phyloP scores from a whole-genome alignment of 176 grass and related monocot species.

The Eleusine indica region DNA sequence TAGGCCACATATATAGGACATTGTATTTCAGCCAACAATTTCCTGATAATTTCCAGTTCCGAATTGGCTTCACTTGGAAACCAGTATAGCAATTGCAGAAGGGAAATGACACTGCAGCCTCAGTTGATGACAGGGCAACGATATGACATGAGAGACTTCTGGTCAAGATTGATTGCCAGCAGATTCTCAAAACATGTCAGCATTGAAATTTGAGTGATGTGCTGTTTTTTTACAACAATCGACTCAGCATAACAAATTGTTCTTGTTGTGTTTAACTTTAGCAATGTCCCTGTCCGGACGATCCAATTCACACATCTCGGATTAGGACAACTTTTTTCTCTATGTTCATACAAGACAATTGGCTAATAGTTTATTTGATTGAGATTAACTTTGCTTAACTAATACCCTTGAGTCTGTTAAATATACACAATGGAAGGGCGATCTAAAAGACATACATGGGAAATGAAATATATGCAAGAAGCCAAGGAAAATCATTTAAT shows the following conservation, averaged over 20 bases:
- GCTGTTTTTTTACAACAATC: not conserved
- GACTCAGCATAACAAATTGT: not conserved
- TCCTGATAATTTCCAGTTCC: not conserved
- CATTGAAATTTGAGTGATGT: not conserved
- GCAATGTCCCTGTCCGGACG: not conserved
- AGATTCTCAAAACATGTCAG: not conserved
- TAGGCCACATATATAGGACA: not conserved
- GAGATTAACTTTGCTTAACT: not conserved
- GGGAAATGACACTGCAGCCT: not conserved
- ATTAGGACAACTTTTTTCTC: not conserved
- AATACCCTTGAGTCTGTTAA: too few relatives aligned
- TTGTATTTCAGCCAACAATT: not conserved
- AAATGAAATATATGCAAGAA: too few relatives aligned
- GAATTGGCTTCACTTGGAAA: slow-evolving; percentile 8
- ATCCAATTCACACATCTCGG: not conserved
- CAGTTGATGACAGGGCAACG: slow-evolving; percentile 11
- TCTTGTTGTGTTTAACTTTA: not conserved
- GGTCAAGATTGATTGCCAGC: not conserved
- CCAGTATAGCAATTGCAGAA: not conserved
- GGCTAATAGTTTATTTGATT: not conserved
- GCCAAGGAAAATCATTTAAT: too few relatives aligned
- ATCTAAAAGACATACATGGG: too few relatives aligned
- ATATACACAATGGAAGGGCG: too few relatives aligned
- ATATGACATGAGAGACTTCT: not conserved
- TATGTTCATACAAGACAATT: not conserved